Evolutionary conservation across 2,329 filamentous ascomycete species (phyloP).

Genomic region (Emericellopsis cladophorae): DNA sequence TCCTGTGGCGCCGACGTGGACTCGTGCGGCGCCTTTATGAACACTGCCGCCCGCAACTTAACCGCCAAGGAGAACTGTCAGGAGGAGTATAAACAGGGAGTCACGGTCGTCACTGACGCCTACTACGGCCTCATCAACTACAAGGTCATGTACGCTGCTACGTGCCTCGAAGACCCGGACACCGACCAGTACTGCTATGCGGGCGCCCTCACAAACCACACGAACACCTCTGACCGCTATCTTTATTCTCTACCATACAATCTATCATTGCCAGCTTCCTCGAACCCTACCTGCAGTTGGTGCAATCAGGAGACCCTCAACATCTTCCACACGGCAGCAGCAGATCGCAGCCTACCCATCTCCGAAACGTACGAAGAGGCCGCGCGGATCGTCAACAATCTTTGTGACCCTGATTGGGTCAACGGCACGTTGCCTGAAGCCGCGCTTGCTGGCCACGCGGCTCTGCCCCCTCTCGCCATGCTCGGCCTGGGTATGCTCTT

Average conservation of each 20-base stretch:
- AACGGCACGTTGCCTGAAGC: conserved; percentile 37
- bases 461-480: too few species aligned
- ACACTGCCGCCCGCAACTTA: conserved; percentile 51
- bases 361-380: conserved; percentile 56
- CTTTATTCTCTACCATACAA: conserved; percentile 82
- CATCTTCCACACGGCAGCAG: conserved; percentile 59
- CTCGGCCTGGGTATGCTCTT: too few species aligned
- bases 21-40: conserved; percentile 54
- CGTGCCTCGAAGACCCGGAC: conserved; percentile 58
- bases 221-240: conserved; percentile 59
- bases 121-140: conserved; percentile 70
- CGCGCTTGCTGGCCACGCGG: background rate
- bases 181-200: conserved; percentile 69
- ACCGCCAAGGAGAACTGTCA: conserved; percentile 53
- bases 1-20: conserved; percentile 58
- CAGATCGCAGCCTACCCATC: conserved; percentile 53
- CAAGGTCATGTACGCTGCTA: conserved; percentile 63
- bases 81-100: conserved; percentile 52
- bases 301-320: conserved; percentile 75
- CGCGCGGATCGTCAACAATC: conserved; percentile 59
- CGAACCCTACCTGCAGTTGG: conserved; percentile 59
- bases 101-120: conserved; percentile 60
- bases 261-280: conserved; percentile 49
- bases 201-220: conserved; percentile 66
- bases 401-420: conserved; percentile 45